phyloP scores from a whole-genome alignment of 345 rosid genomes.

The Fremontodendron californicum region DNA sequence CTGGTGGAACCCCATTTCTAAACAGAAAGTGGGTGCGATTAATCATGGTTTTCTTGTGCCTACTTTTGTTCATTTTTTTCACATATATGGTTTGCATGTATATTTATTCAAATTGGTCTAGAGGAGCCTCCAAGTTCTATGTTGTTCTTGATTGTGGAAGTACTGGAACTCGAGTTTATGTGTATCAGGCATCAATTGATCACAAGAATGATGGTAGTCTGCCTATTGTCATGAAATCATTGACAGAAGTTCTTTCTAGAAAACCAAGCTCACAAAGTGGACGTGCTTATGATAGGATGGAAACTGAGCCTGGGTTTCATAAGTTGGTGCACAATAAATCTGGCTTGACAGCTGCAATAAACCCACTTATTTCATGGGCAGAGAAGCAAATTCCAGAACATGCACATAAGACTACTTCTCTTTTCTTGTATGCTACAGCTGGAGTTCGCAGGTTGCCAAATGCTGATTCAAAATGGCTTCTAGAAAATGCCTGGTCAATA shows the following conservation, averaged over 20 bases:
- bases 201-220: constrained; percentile 57
- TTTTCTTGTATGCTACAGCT: constrained; percentile 93
- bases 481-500: constrained; percentile 80
- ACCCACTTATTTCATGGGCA: constrained; percentile 90
- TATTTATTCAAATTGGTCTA: constrained; percentile 69
- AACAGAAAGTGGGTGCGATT: constrained; percentile 61
- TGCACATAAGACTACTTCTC: constrained; percentile 76
- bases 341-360: constrained; percentile 70
- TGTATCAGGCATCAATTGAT: constrained; percentile 65
- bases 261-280: constrained; percentile 59
- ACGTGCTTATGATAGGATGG: constrained; percentile 96
- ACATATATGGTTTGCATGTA: constrained; percentile 50
- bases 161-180: constrained; percentile 92
- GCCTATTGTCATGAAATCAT: constrained; percentile 62
- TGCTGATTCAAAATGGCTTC: constrained; percentile 86
- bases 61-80: constrained; percentile 55
- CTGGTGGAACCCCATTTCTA: constrained; percentile 37
- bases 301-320: constrained; percentile 94
- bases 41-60: constrained; percentile 45
- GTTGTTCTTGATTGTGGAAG: constrained; percentile 99
- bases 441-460: constrained; percentile 85
- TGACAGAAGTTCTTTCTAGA: constrained; percentile 66
- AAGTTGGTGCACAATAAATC: constrained; percentile 71
- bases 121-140: constrained; percentile 67
- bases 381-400: constrained; percentile 78